Evolutionary conservation across 2,329 filamentous ascomycete genomes (phyloP), one percentile per base, ranked within the genome.

Genomic region (Coccinonectria pachysandricola): DNA sequence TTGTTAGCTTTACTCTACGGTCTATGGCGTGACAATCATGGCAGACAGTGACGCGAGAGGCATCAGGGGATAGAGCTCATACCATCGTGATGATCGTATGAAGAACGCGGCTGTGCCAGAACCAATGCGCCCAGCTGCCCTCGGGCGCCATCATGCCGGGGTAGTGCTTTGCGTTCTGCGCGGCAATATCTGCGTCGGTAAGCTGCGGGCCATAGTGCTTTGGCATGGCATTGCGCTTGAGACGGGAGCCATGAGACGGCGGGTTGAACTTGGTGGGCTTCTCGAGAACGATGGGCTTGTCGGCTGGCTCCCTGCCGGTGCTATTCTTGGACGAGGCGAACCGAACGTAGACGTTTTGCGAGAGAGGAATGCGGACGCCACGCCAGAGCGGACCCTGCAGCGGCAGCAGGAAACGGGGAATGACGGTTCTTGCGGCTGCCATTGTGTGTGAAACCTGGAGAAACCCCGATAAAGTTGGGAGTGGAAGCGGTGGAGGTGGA

Each of bases 181-280:
- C 68, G 36, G 69, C 60, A 26, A 65, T 58, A 54, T 93, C 79
- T 26, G 76, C 68, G 12, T 67, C 60, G 10, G 72, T 75, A 34
- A 86, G 58, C 12, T 72, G 59, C 11, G 84, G 81, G 19, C 85
- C 86, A 50, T 92, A 93, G 53, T 79, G 74, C 43, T 68, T 66
- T 15, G 78, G 75, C 6, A 62, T 53, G 14, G 48, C 54, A 56
- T 50, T 52, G 39, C 68, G 65, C 28, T 70, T 66, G 16, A 85
- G 68, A 6, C 80, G 68, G 12, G 80, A 64, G 8, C 81, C 79
- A 54, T 96, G 91, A 0, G 88, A 96, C 0, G 91, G 91, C 3
- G 91, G 88, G 24, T 83, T 83, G 66, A 94, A 96, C 52, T 79
- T 81, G 46, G 81, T 71, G 13, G 88, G 88, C 56, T 95, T 85